Evolutionary conservation across 2,329 filamentous ascomycete species (phyloP), one percentile per base, ranked within the genome.

Genomic region (Colletotrichum spinosum): DNA sequence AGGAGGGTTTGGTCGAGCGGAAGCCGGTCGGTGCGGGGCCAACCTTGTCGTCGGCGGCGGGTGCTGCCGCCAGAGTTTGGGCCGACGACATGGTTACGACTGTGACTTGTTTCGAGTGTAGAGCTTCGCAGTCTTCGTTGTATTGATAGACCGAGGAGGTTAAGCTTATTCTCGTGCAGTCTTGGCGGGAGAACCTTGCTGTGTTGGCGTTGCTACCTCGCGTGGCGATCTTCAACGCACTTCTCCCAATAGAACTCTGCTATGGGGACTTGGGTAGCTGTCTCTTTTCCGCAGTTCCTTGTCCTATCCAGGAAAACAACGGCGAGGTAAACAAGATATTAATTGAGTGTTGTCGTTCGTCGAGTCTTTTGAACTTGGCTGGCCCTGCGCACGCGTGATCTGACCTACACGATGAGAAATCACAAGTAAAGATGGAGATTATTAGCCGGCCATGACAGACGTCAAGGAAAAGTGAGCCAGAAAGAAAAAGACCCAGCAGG

Each of bases 151-250:
- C 44, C 37, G 37, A 60, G 48, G 17, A 39, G 52, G 35, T 25
- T 37, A 33, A 39, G 52, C 45, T 25, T 37, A 45, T 45, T 33
- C 17, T 50, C 37, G 38, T 38, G 33, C 53, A n/a, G 48, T 41
- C 62, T 53, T 56, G 58, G 46, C 58, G 59, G 17, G 12, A 25
- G 45, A 46, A 61, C 38, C 39, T 51, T 51, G 55, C 38, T 37
- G 42, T 42, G 12, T 48, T 42, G 48, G 42, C 52, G 12, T 48
- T 42, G 48, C 58, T 34, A 62, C 37, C 17, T 56, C 33, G 41
- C 33, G 39, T 55, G 41, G 25, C 55, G 48, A 52, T 52, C 25
- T 49, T 41, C 8, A 15, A 12, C 15, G 33, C 25, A 13, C 49
- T 15, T 33, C 13, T 17, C n/a, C 25, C 10, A 2, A 9, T 13